A percentile compares a stretch with the other conserved stretches of the same genome.
Conservation (phyloP, 2,329 filamentous ascomycete genomes). For the Alternaria solani region DNA sequence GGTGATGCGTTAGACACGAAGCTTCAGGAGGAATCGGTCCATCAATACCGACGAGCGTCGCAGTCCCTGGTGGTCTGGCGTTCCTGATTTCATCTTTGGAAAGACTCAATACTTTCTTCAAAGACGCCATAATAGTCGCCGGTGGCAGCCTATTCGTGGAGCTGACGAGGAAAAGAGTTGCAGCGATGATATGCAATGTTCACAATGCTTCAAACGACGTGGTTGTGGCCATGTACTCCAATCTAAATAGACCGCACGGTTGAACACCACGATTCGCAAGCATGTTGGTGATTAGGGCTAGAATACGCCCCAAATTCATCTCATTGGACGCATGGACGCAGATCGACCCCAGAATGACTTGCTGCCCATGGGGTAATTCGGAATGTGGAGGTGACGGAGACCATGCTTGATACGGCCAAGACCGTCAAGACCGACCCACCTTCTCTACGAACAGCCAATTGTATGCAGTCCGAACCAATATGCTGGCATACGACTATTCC, state of each 20-base stretch:
- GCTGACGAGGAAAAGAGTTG: no score
- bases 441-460: background rate
- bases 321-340: constrained; percentile 15
- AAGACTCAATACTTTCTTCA: constrained; percentile 48
- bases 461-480: background rate
- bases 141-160: background rate
- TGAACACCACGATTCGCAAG: background rate
- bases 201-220: background rate
- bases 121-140: constrained; percentile 40
- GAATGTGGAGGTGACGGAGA: constrained; percentile 23
- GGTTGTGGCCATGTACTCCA: background rate
- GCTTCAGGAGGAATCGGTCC: background rate
- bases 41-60: constrained; percentile 49
- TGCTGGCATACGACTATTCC: background rate
- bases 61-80: constrained; percentile 52
- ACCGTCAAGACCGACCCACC: background rate
- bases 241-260: constrained; percentile 12
- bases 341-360: constrained; percentile 8
- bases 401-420: constrained; percentile 7
- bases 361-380: constrained; percentile 24
- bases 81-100: constrained; percentile 51
- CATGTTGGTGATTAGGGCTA: background rate
- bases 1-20: constrained; percentile 1
- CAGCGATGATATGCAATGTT: background rate
- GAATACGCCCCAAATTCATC: background rate